Evolutionary conservation across 306 rosid species (phyloP).

Genomic region (Citrullus amarus): DNA sequence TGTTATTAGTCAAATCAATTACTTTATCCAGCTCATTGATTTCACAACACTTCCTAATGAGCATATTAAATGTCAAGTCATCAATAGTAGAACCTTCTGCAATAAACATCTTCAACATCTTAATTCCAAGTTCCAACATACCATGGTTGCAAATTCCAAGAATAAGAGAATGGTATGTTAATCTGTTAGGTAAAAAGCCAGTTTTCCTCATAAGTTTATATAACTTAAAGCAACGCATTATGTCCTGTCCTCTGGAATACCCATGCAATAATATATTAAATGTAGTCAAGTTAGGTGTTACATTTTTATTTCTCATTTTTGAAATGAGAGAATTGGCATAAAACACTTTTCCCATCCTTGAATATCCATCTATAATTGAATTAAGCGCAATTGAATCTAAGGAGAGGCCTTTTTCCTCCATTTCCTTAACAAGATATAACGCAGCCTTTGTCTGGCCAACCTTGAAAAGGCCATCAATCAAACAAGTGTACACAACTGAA

Average conservation of each 20-base stretch:
- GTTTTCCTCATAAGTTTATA: conserved; percentile 26
- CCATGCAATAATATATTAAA: conserved; percentile 69
- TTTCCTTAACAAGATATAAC: conserved; percentile 45
- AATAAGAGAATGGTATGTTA: conserved; percentile 57
- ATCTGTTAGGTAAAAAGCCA: conserved; percentile 37
- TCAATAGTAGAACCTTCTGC: conserved; percentile 38
- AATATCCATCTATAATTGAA: conserved; percentile 42
- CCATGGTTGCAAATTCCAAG: conserved; percentile 43
- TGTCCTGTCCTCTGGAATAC: conserved; percentile 35
- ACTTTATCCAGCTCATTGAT: conserved; percentile 34
- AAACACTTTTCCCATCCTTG: conserved; percentile 43
- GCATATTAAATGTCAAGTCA: conserved; percentile 42
- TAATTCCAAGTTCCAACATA: conserved; percentile 47
- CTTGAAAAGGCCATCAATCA: conserved; percentile 55
- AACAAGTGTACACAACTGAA: conserved; percentile 41
- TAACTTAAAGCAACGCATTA: conserved; percentile 29
- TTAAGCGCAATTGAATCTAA: conserved; percentile 45
- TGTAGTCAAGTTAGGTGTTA: conserved; percentile 41
- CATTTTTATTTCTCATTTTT: conserved; percentile 29
- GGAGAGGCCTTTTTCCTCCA: conserved; percentile 40
- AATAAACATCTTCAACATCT: conserved; percentile 39
- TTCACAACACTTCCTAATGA: conserved; percentile 48
- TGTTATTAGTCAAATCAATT: conserved; percentile 32
- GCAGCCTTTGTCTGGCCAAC: conserved; percentile 55
- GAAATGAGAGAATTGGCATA: conserved; percentile 36